Percentiles rank a stretch among this genome's conserved stretches.
These are phyloP conservation scores for Lichtheimia ramosa DNA, from an alignment of 371 early-diverging fungal species.

Conservation along the genomic window DNA sequence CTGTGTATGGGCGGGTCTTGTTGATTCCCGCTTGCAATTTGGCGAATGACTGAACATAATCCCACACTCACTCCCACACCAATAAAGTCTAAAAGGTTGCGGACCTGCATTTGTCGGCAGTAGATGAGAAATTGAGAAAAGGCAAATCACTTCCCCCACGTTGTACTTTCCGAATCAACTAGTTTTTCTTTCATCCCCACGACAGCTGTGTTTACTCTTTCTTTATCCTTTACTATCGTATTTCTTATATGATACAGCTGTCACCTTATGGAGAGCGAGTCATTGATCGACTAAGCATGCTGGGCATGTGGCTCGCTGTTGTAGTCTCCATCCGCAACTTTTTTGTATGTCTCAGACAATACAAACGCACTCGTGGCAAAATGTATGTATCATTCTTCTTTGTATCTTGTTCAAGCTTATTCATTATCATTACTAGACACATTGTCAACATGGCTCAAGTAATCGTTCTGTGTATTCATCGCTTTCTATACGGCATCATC, in stretches of 20 bases:
- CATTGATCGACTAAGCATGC: conserved; percentile 40
- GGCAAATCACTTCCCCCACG: too few species aligned
- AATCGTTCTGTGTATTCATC: conserved; percentile 29
- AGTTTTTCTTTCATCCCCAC: neutral
- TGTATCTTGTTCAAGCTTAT: neutral
- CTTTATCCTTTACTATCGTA: neutral
- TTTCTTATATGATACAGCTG: conserved; percentile 32
- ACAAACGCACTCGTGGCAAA: conserved; percentile 35
- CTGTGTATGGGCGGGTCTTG: too few species aligned
- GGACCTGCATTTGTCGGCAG: too few species aligned
- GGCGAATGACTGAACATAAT: too few species aligned
- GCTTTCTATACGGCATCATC: conserved; percentile 38
- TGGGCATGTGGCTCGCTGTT: conserved; percentile 49
- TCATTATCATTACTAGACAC: conserved; percentile 23
- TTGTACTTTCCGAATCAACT: neutral
- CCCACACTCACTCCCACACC: too few species aligned
- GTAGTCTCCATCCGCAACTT: conserved; percentile 37
- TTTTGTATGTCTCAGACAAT: conserved; percentile 34
- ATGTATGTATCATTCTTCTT: conserved; percentile 22
- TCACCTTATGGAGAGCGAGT: conserved; percentile 38
- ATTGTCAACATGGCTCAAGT: conserved; percentile 47
- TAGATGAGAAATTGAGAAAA: too few species aligned
- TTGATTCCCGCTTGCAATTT: too few species aligned
- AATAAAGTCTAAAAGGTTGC: too few species aligned
- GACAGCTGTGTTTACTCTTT: too few species aligned